Evolutionary conservation across 495 filamentous ascomycete genomes (phyloP).

Genomic region (Entonaema liquescens): DNA sequence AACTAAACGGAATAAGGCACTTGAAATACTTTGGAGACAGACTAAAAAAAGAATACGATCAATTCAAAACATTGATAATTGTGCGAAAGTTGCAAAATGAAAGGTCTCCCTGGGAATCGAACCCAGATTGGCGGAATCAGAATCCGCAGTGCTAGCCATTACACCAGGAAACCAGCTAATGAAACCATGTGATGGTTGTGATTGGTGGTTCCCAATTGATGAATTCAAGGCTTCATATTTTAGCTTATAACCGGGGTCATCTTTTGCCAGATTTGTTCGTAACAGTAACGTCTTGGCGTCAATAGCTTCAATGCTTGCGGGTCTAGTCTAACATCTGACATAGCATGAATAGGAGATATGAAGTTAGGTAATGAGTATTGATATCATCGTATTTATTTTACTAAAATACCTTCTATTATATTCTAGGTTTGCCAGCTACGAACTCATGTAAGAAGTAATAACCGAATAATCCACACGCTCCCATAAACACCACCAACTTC

Average conservation of each 20-base stretch:
- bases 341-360: too few relatives aligned
- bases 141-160: constrained; percentile 44
- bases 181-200: constrained; percentile 23
- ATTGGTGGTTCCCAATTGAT: constrained; percentile 10
- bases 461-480: not conserved
- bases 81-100: not conserved
- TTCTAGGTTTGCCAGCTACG: not conserved
- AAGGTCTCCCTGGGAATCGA: constrained; percentile 52
- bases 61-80: not conserved
- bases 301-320: not conserved
- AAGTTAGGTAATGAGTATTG: not conserved
- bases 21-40: not conserved
- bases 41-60: not conserved
- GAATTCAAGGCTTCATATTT: not conserved
- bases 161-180: constrained; percentile 36
- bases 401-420: not conserved
- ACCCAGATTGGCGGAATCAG: constrained; percentile 49
- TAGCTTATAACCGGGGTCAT: not conserved
- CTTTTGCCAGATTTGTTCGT: not conserved
- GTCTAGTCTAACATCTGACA: too few relatives aligned
- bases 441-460: too few relatives aligned
- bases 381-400: not conserved
- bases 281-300: not conserved
- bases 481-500: too few relatives aligned
- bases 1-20: too few relatives aligned